phyloP scores from a whole-genome alignment of 2,329 filamentous ascomycete species.

The Fusarium scirpi region DNA sequence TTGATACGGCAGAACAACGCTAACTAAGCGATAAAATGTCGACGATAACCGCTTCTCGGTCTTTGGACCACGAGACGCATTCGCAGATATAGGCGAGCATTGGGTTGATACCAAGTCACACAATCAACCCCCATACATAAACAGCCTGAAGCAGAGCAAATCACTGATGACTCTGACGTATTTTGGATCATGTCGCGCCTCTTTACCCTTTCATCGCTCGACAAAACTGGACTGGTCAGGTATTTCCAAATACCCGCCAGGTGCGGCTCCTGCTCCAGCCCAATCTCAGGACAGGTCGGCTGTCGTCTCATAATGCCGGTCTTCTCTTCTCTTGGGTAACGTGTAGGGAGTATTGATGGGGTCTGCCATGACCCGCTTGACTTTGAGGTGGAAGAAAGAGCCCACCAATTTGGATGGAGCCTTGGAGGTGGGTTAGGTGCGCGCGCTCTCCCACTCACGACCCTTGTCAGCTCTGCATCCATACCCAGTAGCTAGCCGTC shows the following conservation, averaged over 20 bases:
- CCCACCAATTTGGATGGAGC: slow-evolving; percentile 40
- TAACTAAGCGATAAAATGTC: neutral
- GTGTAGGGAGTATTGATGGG: slow-evolving; percentile 33
- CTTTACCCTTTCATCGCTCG: slow-evolving; percentile 38
- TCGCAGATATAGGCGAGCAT: slow-evolving; percentile 27
- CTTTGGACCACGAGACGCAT: slow-evolving; percentile 32
- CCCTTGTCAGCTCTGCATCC: slow-evolving; percentile 28
- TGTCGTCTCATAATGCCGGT: slow-evolving; percentile 46
- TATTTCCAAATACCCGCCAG: slow-evolving; percentile 41
- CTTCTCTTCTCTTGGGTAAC: slow-evolving; percentile 36
- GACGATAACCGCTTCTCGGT: slow-evolving; percentile 21
- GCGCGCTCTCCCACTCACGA: slow-evolving; percentile 34
- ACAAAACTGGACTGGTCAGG: slow-evolving; percentile 36
- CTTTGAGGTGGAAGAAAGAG: slow-evolving; percentile 37
- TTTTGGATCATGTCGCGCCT: slow-evolving; percentile 31
- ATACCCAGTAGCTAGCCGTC: slow-evolving; percentile 21
- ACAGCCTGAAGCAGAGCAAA: slow-evolving; percentile 40
- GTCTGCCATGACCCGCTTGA: slow-evolving; percentile 41
- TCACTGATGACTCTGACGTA: slow-evolving; percentile 37
- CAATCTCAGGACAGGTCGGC: slow-evolving; percentile 42
- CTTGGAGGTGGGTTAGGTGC: slow-evolving; percentile 30
- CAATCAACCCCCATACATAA: slow-evolving; percentile 18
- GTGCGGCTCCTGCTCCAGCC: slow-evolving; percentile 44
- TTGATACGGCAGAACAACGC: slow-evolving; percentile 1
- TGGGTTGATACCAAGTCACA: slow-evolving; percentile 8